Evolutionary conservation across 257 asterid genomes (phyloP), one percentile per base, ranked within the genome.

Genomic region (Petunia secreta): DNA sequence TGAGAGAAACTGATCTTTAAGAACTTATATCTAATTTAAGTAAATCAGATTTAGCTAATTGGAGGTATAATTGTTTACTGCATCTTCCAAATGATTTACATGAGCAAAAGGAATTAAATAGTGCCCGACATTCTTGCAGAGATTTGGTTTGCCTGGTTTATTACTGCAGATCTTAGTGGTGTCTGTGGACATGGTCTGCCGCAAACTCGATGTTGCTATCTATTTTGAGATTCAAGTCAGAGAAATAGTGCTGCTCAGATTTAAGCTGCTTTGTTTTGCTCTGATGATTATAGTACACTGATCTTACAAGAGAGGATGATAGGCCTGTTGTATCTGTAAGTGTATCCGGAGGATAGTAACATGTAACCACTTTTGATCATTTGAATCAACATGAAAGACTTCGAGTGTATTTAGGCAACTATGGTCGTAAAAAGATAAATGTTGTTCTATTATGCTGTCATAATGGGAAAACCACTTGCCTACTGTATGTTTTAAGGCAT

Each of bases 111-210:
- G 4, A 39, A 39, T 39, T 39, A 39, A 38, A 13, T 65, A 44
- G 71, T 64, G 48, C 71, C 11, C 25, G 71, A 65, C 73, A 39
- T 39, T 8, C 50, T 25, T 65, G 34, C 52, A 65, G 52, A 65
- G 40, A 39, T 39, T 65, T 2, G 0, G 52, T 38, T 25, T 65
- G 4, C 81, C 73, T 64, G 6, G 10, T 11, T 64, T 13, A n/a
- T 63, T 36, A 8, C 44, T 63, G 68, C 68, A 36, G 6, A 63
- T 63, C 43, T n/a, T 58, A 58, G 13, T 60, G 40, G 7, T 60
- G 65, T 58, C 67, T 3, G 4, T 36, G 7, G 67, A 34, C 43
- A 62, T 63, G 9, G 36, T 65, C 50, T 65, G 34, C 50, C 11
- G 14, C 39, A 65, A 64, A 39, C 50, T 65, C 73, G 39, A 65